Evolutionary conservation across 2,329 filamentous ascomycete genomes (phyloP).

Genomic region (Aspergillus sojae): DNA sequence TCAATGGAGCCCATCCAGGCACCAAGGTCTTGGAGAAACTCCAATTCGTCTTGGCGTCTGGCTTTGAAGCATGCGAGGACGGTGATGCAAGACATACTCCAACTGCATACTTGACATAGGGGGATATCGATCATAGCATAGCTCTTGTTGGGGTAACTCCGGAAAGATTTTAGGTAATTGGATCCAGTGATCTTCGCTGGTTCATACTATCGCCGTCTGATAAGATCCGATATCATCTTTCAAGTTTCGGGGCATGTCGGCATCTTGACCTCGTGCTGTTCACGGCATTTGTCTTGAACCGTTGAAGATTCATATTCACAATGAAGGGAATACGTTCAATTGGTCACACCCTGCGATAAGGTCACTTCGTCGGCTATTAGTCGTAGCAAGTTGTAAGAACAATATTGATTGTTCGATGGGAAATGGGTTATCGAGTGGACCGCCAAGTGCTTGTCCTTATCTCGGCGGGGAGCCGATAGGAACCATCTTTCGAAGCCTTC

Average conservation of each 20-base stretch:
- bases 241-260: not conserved
- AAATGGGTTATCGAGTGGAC: not conserved
- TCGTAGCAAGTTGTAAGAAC: not conserved
- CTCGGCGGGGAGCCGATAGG: conserved; percentile 2
- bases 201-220: not conserved
- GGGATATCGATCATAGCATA: not conserved
- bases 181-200: not conserved
- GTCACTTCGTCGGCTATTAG: not conserved
- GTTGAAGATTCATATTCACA: not conserved
- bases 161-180: conserved; percentile 3
- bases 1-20: not conserved
- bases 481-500: not conserved
- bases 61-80: not conserved
- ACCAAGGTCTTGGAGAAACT: not conserved
- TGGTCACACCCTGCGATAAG: not conserved
- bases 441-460: conserved; percentile 2
- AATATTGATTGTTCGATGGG: not conserved
- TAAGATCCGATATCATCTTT: not conserved
- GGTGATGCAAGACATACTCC: not conserved
- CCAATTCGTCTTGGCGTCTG: conserved; percentile 7
- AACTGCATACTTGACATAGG: not conserved
- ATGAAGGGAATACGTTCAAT: not conserved
- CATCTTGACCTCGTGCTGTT: not conserved
- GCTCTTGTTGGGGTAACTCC: not conserved
- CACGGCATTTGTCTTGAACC: not conserved